These are phyloP conservation scores for Aspergillus sp. DNA, from an alignment of 2,329 filamentous ascomycete species.

Conservation along the genomic window DNA sequence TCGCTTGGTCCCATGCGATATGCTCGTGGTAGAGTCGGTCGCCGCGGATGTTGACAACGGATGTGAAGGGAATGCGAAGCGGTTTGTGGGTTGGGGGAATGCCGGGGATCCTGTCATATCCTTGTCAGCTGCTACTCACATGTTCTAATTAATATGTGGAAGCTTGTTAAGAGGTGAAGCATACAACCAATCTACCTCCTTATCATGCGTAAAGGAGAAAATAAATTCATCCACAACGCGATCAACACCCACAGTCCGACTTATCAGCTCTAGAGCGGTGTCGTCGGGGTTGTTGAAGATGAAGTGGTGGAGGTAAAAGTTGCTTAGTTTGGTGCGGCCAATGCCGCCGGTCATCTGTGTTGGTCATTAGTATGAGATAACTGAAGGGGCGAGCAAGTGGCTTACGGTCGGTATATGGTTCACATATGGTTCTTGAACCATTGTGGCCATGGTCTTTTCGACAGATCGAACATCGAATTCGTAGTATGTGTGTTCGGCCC, in stretches of 20 bases:
- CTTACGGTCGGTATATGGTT: slow-evolving; percentile 71
- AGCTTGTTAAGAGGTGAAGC: slow-evolving; percentile 27
- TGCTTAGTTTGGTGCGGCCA: slow-evolving; percentile 62
- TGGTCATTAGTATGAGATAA: background rate
- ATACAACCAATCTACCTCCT: slow-evolving; percentile 69
- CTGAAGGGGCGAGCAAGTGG: slow-evolving; percentile 18
- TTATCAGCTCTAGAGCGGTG: slow-evolving; percentile 67
- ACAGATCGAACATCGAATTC: slow-evolving; percentile 71
- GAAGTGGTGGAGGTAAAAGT: slow-evolving; percentile 73
- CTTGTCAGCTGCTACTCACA: too few relatives aligned
- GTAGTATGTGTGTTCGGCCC: slow-evolving; percentile 74
- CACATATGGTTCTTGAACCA: slow-evolving; percentile 77
- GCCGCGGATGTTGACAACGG: slow-evolving; percentile 67
- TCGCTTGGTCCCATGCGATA: slow-evolving; percentile 70
- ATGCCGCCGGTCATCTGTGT: slow-evolving; percentile 62
- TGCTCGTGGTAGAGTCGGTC: slow-evolving; percentile 71
- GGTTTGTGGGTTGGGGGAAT: slow-evolving; percentile 58
- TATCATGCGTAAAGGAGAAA: slow-evolving; percentile 64
- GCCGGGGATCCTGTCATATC: slow-evolving; percentile 53
- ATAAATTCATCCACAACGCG: slow-evolving; percentile 72
- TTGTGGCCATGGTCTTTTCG: slow-evolving; percentile 75
- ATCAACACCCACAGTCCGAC: slow-evolving; percentile 70
- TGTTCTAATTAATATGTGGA: too few relatives aligned
- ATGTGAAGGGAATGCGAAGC: slow-evolving; percentile 64
- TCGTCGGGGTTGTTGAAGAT: slow-evolving; percentile 72